These are phyloP conservation scores for Escallonia rubra DNA, from an alignment of 129 eudicot genomes.

Conservation along the genomic window DNA sequence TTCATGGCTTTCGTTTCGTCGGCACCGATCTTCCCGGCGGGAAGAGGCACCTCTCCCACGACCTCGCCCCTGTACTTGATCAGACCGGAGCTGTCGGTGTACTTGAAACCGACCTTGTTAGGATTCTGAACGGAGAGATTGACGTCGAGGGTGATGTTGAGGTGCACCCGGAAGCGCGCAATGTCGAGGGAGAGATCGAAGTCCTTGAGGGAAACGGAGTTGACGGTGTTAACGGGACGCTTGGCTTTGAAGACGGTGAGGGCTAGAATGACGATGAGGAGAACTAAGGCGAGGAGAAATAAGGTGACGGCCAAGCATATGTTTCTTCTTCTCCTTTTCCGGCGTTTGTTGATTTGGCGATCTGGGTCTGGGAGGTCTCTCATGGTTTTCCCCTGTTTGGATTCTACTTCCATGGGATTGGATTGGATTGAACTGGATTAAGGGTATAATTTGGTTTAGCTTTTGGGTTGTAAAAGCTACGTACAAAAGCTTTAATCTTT, in stretches of 20 bases:
- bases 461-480: too few relatives aligned
- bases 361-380: background rate
- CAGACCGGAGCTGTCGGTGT: slow-evolving; percentile 32
- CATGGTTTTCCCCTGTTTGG: background rate
- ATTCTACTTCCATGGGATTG: background rate
- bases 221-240: slow-evolving; percentile 54
- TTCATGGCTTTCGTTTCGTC: slow-evolving; percentile 33
- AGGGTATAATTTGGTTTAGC: too few relatives aligned
- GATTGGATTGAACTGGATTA: background rate
- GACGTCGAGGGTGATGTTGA: slow-evolving; percentile 51
- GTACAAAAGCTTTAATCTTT: too few relatives aligned
- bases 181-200: slow-evolving; percentile 44
- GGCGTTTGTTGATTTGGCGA: background rate
- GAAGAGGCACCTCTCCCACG: slow-evolving; percentile 60
- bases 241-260: slow-evolving; percentile 71
- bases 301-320: slow-evolving; percentile 24
- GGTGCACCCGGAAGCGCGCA: slow-evolving; percentile 26
- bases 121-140: slow-evolving; percentile 54
- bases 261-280: slow-evolving; percentile 44
- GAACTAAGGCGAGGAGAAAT: slow-evolving; percentile 18
- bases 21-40: slow-evolving; percentile 47
- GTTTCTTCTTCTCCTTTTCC: slow-evolving; percentile 10
- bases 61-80: slow-evolving; percentile 42
- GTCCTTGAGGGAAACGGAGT: slow-evolving; percentile 34
- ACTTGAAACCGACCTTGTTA: slow-evolving; percentile 55